Evolutionary conservation across 495 filamentous ascomycete genomes (phyloP).

Genomic region (Trichoderma virens): DNA sequence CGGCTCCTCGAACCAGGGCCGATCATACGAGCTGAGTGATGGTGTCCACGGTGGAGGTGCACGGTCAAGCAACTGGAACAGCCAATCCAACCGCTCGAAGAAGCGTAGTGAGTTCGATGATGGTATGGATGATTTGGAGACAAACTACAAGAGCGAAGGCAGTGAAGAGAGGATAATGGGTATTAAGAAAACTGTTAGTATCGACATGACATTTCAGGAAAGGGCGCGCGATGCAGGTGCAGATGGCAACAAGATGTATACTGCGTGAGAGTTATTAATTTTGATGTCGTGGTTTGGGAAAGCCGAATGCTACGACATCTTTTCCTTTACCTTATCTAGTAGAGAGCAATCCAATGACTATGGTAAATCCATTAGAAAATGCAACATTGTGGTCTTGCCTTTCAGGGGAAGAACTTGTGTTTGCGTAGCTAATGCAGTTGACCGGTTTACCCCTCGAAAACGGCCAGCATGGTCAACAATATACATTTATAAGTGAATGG

Average conservation of each 20-base stretch:
- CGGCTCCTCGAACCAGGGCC: background rate
- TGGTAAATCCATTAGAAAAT: too few relatives aligned
- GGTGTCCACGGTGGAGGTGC: background rate
- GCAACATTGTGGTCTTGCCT: too few relatives aligned
- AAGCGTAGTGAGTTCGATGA: background rate
- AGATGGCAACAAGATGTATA: background rate
- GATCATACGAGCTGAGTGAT: background rate
- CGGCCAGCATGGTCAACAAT: too few relatives aligned
- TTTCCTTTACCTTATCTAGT: too few relatives aligned
- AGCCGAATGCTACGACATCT: too few relatives aligned
- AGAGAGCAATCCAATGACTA: too few relatives aligned
- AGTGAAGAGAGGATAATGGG: conserved; percentile 1
- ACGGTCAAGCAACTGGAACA: background rate
- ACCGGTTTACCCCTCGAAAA: too few relatives aligned
- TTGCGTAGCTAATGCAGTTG: too few relatives aligned
- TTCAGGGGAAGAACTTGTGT: too few relatives aligned
- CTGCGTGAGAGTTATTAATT: background rate
- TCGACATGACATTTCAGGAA: background rate
- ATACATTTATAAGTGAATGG: too few relatives aligned
- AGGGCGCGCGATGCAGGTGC: background rate
- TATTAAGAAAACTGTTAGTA: background rate
- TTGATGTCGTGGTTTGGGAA: too few relatives aligned
- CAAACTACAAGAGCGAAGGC: background rate
- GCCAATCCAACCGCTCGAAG: background rate
- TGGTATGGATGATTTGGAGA: background rate